Conservation (phyloP, 768 basidiomycete genomes). For the Russula sp. region DNA sequence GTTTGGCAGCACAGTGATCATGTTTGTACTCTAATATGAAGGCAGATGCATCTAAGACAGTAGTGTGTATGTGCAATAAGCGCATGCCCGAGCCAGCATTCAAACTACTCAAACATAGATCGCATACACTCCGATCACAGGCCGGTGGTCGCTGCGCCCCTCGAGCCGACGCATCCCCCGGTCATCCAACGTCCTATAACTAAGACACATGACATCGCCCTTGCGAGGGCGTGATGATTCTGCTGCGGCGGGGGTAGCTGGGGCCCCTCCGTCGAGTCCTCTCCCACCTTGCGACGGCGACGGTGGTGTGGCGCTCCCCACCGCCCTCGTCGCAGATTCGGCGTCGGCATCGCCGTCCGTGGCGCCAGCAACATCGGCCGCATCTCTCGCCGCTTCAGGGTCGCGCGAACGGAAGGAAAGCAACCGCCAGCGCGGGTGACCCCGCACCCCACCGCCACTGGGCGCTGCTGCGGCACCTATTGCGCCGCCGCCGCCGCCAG, state of each 20-base stretch:
- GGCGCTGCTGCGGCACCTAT: not conserved
- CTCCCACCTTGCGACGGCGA: not conserved
- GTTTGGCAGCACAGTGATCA: not conserved
- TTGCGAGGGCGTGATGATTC: conserved; percentile 33
- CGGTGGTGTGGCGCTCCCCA: not conserved
- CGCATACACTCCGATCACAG: conserved; percentile 74
- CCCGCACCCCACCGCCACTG: not conserved
- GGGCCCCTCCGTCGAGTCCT: not conserved
- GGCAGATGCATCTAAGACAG: too few relatives aligned
- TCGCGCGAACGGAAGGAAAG: conserved; percentile 19
- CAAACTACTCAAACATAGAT: conserved; percentile 41
- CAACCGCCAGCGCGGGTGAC: conserved; percentile 17
- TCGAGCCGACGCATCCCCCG: conserved; percentile 65
- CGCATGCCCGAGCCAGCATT: too few relatives aligned
- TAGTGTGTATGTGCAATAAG: too few relatives aligned
- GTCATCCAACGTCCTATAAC: conserved; percentile 71
- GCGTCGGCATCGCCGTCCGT: not conserved
- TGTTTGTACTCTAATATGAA: not conserved
- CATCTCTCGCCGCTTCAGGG: not conserved
- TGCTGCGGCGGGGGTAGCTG: not conserved
- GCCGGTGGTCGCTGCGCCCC: conserved; percentile 77
- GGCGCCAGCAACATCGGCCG: not conserved
- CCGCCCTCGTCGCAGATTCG: not conserved
- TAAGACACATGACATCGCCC: conserved; percentile 68
- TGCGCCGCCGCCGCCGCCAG: not conserved